Evolutionary conservation across 257 asterid genomes (phyloP).

Genomic region (Capsicum rhomboideum): DNA sequence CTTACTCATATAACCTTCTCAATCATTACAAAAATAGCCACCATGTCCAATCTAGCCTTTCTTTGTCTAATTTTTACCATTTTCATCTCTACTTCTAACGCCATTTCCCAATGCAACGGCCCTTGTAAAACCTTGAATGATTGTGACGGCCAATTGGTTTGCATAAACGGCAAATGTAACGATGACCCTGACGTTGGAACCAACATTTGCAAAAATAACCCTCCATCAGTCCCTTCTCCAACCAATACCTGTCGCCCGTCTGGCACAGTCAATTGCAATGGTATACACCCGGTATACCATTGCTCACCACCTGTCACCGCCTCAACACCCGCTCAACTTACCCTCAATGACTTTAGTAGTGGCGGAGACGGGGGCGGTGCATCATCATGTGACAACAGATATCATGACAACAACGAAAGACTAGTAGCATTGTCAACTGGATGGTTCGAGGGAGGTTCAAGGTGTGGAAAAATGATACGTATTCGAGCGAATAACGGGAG

Average conservation of each 20-base stretch:
- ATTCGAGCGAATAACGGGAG: not conserved
- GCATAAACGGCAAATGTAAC: conserved; percentile 21
- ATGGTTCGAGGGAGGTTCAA: conserved; percentile 25
- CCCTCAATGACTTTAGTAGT: conserved; percentile 24
- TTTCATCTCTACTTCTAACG: not conserved
- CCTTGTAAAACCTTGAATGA: conserved; percentile 18
- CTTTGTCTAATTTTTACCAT: not conserved
- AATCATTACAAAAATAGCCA: not conserved
- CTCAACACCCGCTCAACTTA: conserved; percentile 31
- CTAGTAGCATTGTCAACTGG: conserved; percentile 46
- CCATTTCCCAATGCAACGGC: conserved; percentile 13
- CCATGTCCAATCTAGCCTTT: conserved; percentile 3
- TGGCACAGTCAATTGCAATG: not conserved
- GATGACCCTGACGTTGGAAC: conserved; percentile 25
- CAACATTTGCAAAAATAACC: not conserved
- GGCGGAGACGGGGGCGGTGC: conserved; percentile 35
- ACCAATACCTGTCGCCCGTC: not conserved
- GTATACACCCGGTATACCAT: conserved; percentile 1
- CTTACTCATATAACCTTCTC: no score
- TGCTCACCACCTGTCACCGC: conserved; percentile 32
- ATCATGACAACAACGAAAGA: conserved; percentile 18
- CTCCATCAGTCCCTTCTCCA: not conserved
- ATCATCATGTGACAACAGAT: conserved; percentile 23
- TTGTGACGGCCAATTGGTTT: conserved; percentile 24
- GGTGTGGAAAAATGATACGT: conserved; percentile 23